These are phyloP conservation scores for Cytospora paraplurivora DNA, from an alignment of 2,329 filamentous ascomycete genomes.

Conservation along the genomic window DNA sequence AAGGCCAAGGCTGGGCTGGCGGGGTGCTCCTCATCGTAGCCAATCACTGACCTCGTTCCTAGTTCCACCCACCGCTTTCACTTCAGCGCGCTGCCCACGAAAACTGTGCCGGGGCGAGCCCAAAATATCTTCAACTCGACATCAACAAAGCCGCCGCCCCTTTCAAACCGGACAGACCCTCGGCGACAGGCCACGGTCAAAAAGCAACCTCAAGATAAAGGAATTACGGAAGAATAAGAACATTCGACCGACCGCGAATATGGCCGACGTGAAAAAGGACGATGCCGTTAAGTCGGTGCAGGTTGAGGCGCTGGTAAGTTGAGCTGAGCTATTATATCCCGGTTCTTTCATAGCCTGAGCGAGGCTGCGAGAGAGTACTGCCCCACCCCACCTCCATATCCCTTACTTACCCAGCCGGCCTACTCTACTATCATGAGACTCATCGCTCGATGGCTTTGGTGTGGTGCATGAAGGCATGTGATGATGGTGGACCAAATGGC, in stretches of 20 bases:
- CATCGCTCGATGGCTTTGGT: constrained; percentile 3
- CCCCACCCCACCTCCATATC: constrained; percentile 31
- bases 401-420: constrained; percentile 31
- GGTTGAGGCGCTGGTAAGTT: constrained; percentile 87
- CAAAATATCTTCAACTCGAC: constrained; percentile 22
- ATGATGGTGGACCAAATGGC: constrained; percentile 29
- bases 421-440: constrained; percentile 35
- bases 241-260: constrained; percentile 42
- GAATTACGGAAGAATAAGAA: background rate
- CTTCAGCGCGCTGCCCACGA: constrained; percentile 18
- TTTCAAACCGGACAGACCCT: constrained; percentile 13
- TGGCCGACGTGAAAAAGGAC: constrained; percentile 66
- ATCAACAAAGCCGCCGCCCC: background rate
- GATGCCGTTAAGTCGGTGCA: constrained; percentile 82
- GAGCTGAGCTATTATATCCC: constrained; percentile 20
- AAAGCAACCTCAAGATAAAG: background rate
- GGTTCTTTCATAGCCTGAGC: constrained; percentile 36
- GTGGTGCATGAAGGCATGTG: constrained; percentile 29
- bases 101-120: constrained; percentile 16
- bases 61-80: constrained; percentile 16
- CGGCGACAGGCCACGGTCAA: background rate
- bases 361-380: background rate
- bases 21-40: background rate
- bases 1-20: background rate
- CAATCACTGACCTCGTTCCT: constrained; percentile 8